A percentile compares a stretch with the other conserved stretches of the same genome.
phyloP scores from a whole-genome alignment of 139 green algal species.

The Chlorella sp. region DNA sequence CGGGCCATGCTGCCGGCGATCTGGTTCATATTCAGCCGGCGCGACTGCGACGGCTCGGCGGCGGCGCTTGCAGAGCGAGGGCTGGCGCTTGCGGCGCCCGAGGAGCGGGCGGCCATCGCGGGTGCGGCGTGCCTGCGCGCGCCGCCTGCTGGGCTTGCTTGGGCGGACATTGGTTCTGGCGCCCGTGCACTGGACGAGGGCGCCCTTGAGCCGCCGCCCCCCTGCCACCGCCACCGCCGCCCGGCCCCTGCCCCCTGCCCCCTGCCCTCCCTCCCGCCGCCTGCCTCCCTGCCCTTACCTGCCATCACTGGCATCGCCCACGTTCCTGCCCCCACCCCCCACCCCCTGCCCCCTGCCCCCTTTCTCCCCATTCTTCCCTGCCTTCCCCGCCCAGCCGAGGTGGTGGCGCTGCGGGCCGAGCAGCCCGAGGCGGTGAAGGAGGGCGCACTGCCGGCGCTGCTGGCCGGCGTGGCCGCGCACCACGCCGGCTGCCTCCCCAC shows the following conservation, averaged over 20 bases:
- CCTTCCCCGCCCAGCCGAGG: slow-evolving; percentile 37
- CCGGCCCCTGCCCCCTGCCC: too few species aligned
- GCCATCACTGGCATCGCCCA: too few species aligned
- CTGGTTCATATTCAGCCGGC: slow-evolving; percentile 89
- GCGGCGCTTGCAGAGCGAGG: slow-evolving; percentile 15
- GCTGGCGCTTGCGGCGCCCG: slow-evolving; percentile 44
- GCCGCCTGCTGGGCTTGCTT: neutral
- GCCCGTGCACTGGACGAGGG: too few species aligned
- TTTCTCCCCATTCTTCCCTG: neutral
- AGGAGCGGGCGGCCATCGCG: too few species aligned
- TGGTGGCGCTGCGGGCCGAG: slow-evolving; percentile 57
- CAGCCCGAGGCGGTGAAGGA: slow-evolving; percentile 80
- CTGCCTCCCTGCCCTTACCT: too few species aligned
- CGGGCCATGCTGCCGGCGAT: slow-evolving; percentile 86
- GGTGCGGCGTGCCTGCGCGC: too few species aligned
- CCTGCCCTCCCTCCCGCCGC: too few species aligned
- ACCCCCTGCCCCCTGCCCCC: neutral
- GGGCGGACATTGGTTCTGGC: neutral
- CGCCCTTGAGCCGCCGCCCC: too few species aligned
- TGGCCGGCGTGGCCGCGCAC: slow-evolving; percentile 80
- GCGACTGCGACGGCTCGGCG: slow-evolving; percentile 75
- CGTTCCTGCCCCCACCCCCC: too few species aligned
- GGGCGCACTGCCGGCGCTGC: slow-evolving; percentile 63
- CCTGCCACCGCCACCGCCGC: too few species aligned
- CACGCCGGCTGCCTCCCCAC: slow-evolving; percentile 91